Evolutionary conservation across 305 asterid genomes (phyloP).

Genomic region (Fraxinus ornus): DNA sequence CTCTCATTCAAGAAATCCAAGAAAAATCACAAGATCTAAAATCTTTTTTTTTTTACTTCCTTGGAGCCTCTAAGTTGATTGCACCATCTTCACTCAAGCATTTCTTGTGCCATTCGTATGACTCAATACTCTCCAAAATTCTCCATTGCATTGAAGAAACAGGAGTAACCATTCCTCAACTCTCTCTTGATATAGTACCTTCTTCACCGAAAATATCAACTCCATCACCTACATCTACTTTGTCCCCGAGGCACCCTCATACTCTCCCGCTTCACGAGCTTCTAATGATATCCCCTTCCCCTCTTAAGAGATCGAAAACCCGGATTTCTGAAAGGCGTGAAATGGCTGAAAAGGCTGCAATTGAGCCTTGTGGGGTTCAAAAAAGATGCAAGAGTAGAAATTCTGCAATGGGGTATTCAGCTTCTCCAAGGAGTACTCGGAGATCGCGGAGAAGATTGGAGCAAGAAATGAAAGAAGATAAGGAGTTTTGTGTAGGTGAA

Average conservation of each 20-base stretch:
- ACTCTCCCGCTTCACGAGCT: constrained; percentile 59
- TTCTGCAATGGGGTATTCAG: constrained; percentile 29
- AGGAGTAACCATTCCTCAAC: constrained; percentile 45
- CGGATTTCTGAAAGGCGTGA: constrained; percentile 52
- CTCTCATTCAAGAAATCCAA: constrained; percentile 18
- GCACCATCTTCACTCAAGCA: constrained; percentile 90
- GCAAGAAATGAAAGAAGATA: constrained; percentile 64
- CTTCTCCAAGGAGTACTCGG: constrained; percentile 60
- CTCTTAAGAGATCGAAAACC: constrained; percentile 49
- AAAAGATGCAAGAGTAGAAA: constrained; percentile 50
- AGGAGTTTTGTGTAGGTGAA: constrained; percentile 53
- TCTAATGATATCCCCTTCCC: constrained; percentile 66
- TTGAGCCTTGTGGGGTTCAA: constrained; percentile 43
- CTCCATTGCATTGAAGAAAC: constrained; percentile 49
- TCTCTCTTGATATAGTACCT: constrained; percentile 67
- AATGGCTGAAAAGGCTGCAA: constrained; percentile 42
- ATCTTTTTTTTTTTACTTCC: too few species aligned
- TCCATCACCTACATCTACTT: constrained; percentile 48
- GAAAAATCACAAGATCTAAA: not conserved
- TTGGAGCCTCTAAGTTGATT: constrained; percentile 83
- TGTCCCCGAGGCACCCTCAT: constrained; percentile 58
- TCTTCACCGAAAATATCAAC: constrained; percentile 50
- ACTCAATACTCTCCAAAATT: constrained; percentile 64
- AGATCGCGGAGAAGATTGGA: constrained; percentile 64
- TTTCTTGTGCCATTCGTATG: constrained; percentile 81